Conservation (phyloP, 805 yeast genomes). For the Sugiyamaella mastotermitis region DNA sequence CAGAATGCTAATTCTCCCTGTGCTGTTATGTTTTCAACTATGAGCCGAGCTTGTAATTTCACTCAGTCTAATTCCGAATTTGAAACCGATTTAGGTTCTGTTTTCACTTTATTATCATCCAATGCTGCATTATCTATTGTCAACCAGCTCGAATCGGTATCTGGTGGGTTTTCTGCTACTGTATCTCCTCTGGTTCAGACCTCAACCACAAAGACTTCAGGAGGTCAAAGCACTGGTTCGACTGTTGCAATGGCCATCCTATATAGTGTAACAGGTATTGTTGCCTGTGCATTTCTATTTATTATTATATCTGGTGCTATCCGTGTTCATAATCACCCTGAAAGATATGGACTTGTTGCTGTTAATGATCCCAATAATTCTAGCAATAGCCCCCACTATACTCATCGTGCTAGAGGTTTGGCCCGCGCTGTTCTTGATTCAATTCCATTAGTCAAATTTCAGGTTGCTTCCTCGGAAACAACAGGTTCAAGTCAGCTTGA, state of each 20-base stretch:
- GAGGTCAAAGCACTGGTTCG: constrained; percentile 9
- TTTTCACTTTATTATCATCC: constrained; percentile 19
- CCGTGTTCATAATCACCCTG: constrained; percentile 31
- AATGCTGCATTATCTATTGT: constrained; percentile 14
- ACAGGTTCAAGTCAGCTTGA: not conserved
- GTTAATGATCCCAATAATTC: constrained; percentile 1
- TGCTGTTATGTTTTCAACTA: constrained; percentile 19
- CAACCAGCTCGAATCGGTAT: constrained; percentile 8
- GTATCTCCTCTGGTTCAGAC: not conserved
- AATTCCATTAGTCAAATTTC: constrained; percentile 27
- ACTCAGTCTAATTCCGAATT: constrained; percentile 10
- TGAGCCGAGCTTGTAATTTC: constrained; percentile 19
- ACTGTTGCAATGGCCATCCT: constrained; percentile 28
- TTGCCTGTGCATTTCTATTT: constrained; percentile 25
- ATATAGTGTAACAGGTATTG: constrained; percentile 26
- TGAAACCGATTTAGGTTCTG: constrained; percentile 20
- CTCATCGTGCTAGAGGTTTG: constrained; percentile 29
- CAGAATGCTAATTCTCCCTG: constrained; percentile 18
- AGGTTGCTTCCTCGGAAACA: constrained; percentile 1
- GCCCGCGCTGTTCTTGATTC: constrained; percentile 33
- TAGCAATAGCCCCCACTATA: constrained; percentile 4
- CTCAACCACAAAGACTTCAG: not conserved
- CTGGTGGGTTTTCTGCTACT: constrained; percentile 5
- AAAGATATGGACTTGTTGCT: constrained; percentile 26
- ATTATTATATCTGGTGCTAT: constrained; percentile 29